A percentile compares a stretch with the other conserved stretches of the same genome.
Evolutionary conservation across 306 rosid genomes (phyloP).

Genomic region (Ormosia emarginata): DNA sequence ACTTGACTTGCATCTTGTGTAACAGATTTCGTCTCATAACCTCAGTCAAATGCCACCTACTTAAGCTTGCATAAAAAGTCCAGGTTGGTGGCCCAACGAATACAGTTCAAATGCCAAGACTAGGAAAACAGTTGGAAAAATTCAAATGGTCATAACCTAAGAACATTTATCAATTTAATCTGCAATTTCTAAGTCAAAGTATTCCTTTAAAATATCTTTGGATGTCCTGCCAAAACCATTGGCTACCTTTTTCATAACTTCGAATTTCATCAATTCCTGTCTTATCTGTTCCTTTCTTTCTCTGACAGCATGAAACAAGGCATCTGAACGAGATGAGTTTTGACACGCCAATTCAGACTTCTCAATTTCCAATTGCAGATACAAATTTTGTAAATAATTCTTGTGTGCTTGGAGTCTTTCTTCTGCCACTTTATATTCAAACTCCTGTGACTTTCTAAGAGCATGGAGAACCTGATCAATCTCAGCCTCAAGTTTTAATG

Average conservation of each 20-base stretch:
- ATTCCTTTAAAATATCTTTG: conserved; percentile 41
- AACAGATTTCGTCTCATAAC: background rate
- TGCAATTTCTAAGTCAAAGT: conserved; percentile 44
- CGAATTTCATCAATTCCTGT: conserved; percentile 43
- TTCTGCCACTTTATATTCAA: conserved; percentile 55
- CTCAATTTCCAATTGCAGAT: conserved; percentile 59
- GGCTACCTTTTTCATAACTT: conserved; percentile 56
- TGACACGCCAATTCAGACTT: conserved; percentile 40
- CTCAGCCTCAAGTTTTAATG: conserved; percentile 49
- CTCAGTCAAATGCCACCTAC: background rate
- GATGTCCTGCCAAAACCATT: conserved; percentile 59
- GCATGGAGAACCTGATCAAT: conserved; percentile 46
- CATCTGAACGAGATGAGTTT: conserved; percentile 32
- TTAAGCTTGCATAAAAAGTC: background rate
- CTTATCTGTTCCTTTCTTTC: conserved; percentile 64
- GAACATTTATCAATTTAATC: conserved; percentile 22
- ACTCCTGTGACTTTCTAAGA: conserved; percentile 65
- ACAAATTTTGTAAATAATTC: conserved; percentile 47
- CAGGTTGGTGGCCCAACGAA: background rate
- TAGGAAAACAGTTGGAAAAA: background rate
- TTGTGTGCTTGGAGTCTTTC: conserved; percentile 58
- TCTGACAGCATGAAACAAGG: conserved; percentile 32
- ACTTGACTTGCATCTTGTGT: too few species aligned
- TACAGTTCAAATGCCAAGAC: background rate
- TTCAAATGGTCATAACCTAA: background rate